Evolutionary conservation across 805 yeast species (phyloP).

Genomic region (Cyberlindnera xylosilytica): DNA sequence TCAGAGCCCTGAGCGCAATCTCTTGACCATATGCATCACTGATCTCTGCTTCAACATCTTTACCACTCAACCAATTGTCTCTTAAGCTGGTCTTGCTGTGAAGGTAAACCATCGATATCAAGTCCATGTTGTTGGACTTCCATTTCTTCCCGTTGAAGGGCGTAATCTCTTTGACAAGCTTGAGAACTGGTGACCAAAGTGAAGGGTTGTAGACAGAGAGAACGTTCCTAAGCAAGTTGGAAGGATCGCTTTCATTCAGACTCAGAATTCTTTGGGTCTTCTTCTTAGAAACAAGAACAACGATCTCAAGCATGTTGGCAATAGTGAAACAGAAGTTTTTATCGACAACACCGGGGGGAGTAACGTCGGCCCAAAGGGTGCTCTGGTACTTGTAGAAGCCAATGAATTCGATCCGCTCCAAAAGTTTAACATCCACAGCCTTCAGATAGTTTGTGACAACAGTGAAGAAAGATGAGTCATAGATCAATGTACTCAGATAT

Average conservation of each 20-base stretch:
- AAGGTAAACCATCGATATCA: conserved; percentile 81
- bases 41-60: conserved; percentile 71
- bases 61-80: conserved; percentile 88
- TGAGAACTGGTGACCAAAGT: conserved; percentile 67
- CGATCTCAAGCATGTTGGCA: conserved; percentile 48
- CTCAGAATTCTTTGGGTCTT: conserved; percentile 73
- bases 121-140: conserved; percentile 90
- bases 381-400: conserved; percentile 8
- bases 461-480: conserved; percentile 61
- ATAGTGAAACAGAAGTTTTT: conserved; percentile 44
- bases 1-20: conserved; percentile 71
- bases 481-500: conserved; percentile 64
- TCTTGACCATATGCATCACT: conserved; percentile 83
- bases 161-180: conserved; percentile 70
- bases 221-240: conserved; percentile 57
- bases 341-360: conserved; percentile 6
- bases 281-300: conserved; percentile 57
- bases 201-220: conserved; percentile 57
- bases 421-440: conserved; percentile 20
- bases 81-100: conserved; percentile 67
- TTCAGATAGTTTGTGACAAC: conserved; percentile 20
- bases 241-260: conserved; percentile 59
- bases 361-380: conserved; percentile 14
- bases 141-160: conserved; percentile 94
- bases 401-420: conserved; percentile 31